phyloP scores from a whole-genome alignment of 495 filamentous ascomycete species.

The Umbilicaria muhlenbergii region DNA sequence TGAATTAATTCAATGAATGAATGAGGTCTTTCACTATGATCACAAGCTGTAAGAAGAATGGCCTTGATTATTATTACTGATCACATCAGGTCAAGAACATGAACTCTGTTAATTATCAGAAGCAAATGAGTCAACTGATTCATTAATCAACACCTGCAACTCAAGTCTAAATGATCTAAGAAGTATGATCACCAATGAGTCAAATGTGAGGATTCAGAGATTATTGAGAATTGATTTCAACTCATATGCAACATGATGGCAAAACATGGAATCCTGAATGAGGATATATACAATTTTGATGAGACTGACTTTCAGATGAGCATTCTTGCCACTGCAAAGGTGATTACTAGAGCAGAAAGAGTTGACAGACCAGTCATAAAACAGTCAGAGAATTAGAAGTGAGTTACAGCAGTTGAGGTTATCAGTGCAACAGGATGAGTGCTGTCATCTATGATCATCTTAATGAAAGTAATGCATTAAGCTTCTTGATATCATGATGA shows the following conservation, averaged over 20 bases:
- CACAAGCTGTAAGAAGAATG: neutral
- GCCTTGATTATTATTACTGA: no score
- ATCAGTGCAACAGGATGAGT: conserved; percentile 15
- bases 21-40: no score
- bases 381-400: conserved; percentile 27
- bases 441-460: conserved; percentile 22
- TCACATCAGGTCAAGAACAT: neutral
- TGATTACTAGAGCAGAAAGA: conserved; percentile 17
- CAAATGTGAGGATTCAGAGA: conserved; percentile 21
- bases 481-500: conserved; percentile 18
- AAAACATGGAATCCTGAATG: conserved; percentile 23
- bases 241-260: conserved; percentile 16
- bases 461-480: conserved; percentile 16
- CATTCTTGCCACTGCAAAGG: conserved; percentile 15
- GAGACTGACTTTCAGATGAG: conserved; percentile 28
- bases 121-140: conserved; percentile 17
- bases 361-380: conserved; percentile 7
- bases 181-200: conserved; percentile 19
- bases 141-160: conserved; percentile 15
- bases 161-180: conserved; percentile 16
- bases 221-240: conserved; percentile 20
- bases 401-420: conserved; percentile 20
- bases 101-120: conserved; percentile 13
- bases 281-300: conserved; percentile 32
- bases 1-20: no score